Base-by-base conservation (phyloP, 164 flowering plant species). In the Dillenia turbinata region DNA sequence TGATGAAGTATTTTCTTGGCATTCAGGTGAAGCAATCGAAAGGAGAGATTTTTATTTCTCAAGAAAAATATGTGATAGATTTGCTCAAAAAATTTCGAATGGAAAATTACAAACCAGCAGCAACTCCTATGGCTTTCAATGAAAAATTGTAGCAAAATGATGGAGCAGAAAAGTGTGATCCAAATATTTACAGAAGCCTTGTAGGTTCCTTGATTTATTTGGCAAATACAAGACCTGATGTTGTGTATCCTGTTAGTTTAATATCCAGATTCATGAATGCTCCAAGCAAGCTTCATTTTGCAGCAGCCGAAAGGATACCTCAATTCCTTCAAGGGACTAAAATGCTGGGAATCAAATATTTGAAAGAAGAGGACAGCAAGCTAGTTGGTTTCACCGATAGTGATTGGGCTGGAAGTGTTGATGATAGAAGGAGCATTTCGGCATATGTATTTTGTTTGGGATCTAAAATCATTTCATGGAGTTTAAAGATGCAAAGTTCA, bases 241-340 rank as follows among this genome's bases (percentile, higher is more conserved):
- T 63, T 15, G 9, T 52, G 10, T 33, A 64, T 54, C 54, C 52
- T 15, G 56, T 48, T 3, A 49, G 26, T 3, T 8, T 67, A 9
- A 16, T 61, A 24, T 59, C 60, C 3, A 46, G 52, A n/a, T 63
- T 59, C 12, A 47, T 59, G 64, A 69, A 16, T 54, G 64, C 54
- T 22, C 68, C 57, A 12, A 22, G 57, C 44, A 54, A 54, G 7
- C 11, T 3, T 54, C 11, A 22, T 54, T 54, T 24, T 54, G 57
- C 14, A 8, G 14, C 44, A 22, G 57, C 57, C 3, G 24, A 54
- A 13, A 54, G 43, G 33, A 54, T 10, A 12, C 44, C 24, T 22
- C 5, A 15, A 10, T 54, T 26, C 33, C 11, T 54, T 13, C 24
- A 24, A 19, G 57, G 57, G 12, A 0, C 57, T 22, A 24, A 54